phyloP scores from a whole-genome alignment of 2,329 filamentous ascomycete species.

The Ophiostoma pallidulum region DNA sequence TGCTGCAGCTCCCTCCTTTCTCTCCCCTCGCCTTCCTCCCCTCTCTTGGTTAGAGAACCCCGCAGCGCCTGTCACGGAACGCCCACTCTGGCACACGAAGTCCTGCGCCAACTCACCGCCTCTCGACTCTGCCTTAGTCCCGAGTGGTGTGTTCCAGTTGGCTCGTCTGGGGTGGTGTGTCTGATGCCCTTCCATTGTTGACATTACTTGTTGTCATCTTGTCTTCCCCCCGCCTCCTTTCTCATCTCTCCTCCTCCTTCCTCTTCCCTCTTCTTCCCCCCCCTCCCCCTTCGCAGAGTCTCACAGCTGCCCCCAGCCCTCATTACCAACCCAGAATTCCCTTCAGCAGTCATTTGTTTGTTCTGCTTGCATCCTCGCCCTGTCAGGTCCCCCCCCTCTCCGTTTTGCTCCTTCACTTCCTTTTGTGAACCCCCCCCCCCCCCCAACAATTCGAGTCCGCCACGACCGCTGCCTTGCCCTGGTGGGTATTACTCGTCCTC shows the following conservation, averaged over 20 bases:
- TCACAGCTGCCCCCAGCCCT: neutral
- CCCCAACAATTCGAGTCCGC: no score
- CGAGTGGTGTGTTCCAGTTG: no score
- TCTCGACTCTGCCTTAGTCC: slow-evolving; percentile 2
- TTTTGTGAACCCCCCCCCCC: no score
- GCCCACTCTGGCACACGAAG: slow-evolving; percentile 5
- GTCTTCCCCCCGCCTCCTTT: neutral
- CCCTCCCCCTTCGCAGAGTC: neutral
- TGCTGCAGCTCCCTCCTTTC: slow-evolving; percentile 4
- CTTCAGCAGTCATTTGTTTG: slow-evolving; percentile 18
- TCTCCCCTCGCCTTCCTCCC: neutral
- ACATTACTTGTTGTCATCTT: no score
- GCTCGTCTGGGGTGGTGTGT: neutral
- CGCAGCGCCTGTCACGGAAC: slow-evolving; percentile 1
- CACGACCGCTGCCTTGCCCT: no score
- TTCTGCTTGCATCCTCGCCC: slow-evolving; percentile 11
- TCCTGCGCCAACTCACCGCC: slow-evolving; percentile 10
- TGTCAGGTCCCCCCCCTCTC: neutral
- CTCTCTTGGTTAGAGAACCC: slow-evolving; percentile 5
- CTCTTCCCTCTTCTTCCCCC: neutral
- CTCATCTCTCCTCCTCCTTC: neutral
- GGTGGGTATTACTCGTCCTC: no score
- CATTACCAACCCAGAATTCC: neutral
- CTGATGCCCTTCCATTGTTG: no score
- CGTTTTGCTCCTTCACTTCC: no score